Base-by-base conservation (phyloP, 176 grass and related monocot species). In the Aegilops speltoides region DNA sequence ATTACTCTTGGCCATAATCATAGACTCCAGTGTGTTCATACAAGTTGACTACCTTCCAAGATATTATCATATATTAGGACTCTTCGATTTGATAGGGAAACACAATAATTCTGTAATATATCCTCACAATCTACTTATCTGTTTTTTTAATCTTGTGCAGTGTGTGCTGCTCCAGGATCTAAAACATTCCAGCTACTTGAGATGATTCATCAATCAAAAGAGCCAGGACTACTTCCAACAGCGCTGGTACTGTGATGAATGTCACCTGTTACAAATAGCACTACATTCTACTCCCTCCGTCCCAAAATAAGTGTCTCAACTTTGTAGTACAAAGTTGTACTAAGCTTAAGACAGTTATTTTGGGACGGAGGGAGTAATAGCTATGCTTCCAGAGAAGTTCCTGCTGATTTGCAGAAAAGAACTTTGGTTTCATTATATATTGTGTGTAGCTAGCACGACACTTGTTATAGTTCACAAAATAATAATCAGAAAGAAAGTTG, bases 151-250 rank as follows among this genome's bases (percentile, higher is more conserved):
- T 82, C 61, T 76, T 91, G 8, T 88, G 74, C 82, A 98, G 96
- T 98, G 96, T 98, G 96, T 91, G 96, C 92, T 76, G 88, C 96
- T 80, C 96, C 96, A 70, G 94, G 97, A 29, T 98, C 94, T 48
- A 98, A 96, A 88, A 98, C 97, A 33, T 96, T 98, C 76, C 94
- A 96, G 80, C 82, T 98, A 54, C 97, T 98, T 78, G 94, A 98
- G 89, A 98, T 96, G 84, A 98, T 98, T 74, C 88, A 96, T 67
- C 85, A 88, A 74, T 91, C 84, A 88, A 87, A 69, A 71, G 74
- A 89, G 81, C 60, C 67, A 84, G 92, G 97, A 7, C 12, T 80
- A 88, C 90, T 94, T 79, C 92, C 94, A 36, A 81, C 85, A 65
- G 97, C 90, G 41, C 78, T 98, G 92, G 97, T 98, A 86, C 28